Conservation (phyloP, 2,329 filamentous ascomycete genomes). For the Lasiodiplodia gonubiensis region DNA sequence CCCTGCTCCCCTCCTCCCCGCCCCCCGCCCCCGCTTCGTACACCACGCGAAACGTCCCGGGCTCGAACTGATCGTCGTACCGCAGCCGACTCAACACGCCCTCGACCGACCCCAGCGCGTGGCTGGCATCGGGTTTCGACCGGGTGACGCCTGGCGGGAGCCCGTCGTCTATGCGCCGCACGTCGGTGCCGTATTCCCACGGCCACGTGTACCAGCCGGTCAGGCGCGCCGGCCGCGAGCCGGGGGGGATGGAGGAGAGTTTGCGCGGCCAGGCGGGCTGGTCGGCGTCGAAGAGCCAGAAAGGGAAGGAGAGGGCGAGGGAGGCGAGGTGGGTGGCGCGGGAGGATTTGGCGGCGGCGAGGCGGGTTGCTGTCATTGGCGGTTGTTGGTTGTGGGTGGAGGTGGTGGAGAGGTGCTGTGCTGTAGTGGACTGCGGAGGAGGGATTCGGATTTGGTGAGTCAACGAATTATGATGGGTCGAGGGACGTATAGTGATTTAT, state of each 20-base stretch:
- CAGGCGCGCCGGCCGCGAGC: background rate
- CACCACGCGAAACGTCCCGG: background rate
- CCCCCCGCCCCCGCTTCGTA: background rate
- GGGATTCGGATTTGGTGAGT: too few species aligned
- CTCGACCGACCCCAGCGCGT: background rate
- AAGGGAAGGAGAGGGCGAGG: background rate
- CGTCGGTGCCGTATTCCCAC: background rate
- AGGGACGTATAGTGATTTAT: too few species aligned
- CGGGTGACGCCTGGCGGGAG: background rate
- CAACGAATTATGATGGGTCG: too few species aligned
- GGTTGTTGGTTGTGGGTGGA: too few species aligned
- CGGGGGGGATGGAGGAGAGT: background rate
- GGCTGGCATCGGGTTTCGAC: too few species aligned
- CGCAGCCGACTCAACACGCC: background rate
- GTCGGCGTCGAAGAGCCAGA: conserved; percentile 1
- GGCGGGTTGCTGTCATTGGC: too few species aligned
- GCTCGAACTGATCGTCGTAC: background rate
- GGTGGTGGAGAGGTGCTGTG: too few species aligned
- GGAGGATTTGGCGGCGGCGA: background rate
- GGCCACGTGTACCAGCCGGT: background rate
- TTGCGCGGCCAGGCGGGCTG: background rate
- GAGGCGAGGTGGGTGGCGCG: background rate
- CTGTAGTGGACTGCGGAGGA: too few species aligned
- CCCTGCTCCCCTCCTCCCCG: background rate
- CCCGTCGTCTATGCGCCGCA: background rate